Percentiles rank a stretch among this genome's conserved stretches.
phyloP scores from a whole-genome alignment of 2,329 filamentous ascomycete genomes.

The Neophaeococcomyces mojaviensis region DNA sequence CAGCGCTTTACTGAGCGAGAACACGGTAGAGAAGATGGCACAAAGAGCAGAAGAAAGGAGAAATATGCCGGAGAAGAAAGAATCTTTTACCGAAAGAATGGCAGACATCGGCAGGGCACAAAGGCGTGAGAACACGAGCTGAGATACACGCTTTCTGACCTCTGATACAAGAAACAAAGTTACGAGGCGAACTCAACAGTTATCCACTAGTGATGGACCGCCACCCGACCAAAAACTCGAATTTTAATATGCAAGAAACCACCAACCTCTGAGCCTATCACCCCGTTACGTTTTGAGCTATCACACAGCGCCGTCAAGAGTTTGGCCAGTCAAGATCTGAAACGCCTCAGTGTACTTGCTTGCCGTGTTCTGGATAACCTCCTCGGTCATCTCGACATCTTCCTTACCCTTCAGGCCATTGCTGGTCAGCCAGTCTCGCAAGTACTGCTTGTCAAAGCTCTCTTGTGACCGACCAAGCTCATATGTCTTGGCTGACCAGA shows the following conservation, averaged over 20 bases:
- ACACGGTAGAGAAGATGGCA: constrained; percentile 21
- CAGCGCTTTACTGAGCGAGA: constrained; percentile 21
- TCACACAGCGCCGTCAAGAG: constrained; percentile 24
- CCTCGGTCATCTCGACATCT: constrained; percentile 63
- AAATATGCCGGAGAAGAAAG: constrained; percentile 18
- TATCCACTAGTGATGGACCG: background rate
- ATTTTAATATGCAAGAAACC: too few relatives aligned
- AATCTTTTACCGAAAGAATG: constrained; percentile 11
- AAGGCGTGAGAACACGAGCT: background rate
- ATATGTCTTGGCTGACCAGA: constrained; percentile 73
- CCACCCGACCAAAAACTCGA: background rate
- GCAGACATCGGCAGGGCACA: constrained; percentile 3
- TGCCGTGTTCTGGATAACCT: constrained; percentile 61
- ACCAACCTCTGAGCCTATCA: too few relatives aligned
- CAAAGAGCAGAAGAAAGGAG: constrained; percentile 20
- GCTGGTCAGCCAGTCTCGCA: constrained; percentile 72
- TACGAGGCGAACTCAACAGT: too few relatives aligned
- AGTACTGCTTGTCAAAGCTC: constrained; percentile 81
- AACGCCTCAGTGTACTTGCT: constrained; percentile 71
- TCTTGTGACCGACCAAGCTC: constrained; percentile 66
- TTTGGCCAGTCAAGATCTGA: constrained; percentile 57
- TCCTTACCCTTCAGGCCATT: constrained; percentile 69
- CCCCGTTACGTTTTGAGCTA: background rate
- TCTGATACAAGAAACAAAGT: too few relatives aligned
- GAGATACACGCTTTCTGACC: background rate